Evolutionary conservation across 495 filamentous ascomycete species (phyloP), one percentile per base, ranked within the genome.

Genomic region (Friedmanniomyces simplex): DNA sequence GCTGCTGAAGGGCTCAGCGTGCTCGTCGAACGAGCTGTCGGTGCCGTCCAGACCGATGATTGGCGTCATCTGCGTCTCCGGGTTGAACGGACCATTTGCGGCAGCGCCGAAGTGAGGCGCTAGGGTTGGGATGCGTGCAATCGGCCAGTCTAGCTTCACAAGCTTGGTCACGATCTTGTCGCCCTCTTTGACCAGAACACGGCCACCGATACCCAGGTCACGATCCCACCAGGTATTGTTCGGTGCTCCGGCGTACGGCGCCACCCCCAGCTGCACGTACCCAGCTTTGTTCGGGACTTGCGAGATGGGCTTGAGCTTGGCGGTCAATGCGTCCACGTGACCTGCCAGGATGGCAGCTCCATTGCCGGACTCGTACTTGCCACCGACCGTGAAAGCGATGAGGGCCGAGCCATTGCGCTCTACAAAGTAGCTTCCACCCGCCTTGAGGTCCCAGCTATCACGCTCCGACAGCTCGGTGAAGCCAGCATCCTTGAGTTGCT

Each of bases 181-280:
- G 1, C 76, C 67, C 58, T 94, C 82, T 63, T 84, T 85, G 22
- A 96, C 83, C 34, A 96, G 75, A 8, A 98, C 91, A 41, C 88
- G 78, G 11, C 93, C 93, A 49, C 88, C 93, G 62, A 96, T 84
- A 49, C 86, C 84, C 41, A 98, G 78, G 72, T 98, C 93, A 16
- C 91, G 78, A 73, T 95, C 91, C 89, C 88, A 95, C 91, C 91
- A 95, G 1, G 91, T 95, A 52, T 72, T 73, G 61, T 91, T 89
- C 52, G 96, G 70, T 21, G 74, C 88, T 34, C 93, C 90, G 12
- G 89, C 93, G 67, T 96, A 98, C 0, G 87, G 93, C 3, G 93
- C 93, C 30, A 98, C 85, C 5, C 86, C 91, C 3, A 98, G 77
- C 73, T 96, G 89, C n/a, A 83, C 63, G 69, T 88, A 98, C 32